Evolutionary conservation across 2,329 filamentous ascomycete genomes (phyloP).

Genomic region (Tolypocladium tundrense): DNA sequence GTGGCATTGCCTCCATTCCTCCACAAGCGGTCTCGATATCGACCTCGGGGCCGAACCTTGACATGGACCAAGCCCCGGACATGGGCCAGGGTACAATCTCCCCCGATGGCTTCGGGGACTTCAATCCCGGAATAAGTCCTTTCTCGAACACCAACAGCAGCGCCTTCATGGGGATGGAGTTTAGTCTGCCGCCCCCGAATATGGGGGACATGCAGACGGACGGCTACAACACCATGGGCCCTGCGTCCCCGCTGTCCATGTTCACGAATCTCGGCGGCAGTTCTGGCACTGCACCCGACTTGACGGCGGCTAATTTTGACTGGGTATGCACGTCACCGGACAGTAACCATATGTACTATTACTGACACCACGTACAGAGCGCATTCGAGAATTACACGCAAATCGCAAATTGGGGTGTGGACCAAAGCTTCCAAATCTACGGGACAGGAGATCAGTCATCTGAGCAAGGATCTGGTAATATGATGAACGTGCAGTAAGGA

Average conservation of each 20-base stretch:
- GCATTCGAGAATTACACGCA: slow-evolving; percentile 49
- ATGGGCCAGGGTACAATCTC: slow-evolving; percentile 14
- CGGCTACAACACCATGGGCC: slow-evolving; percentile 14
- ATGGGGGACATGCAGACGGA: slow-evolving; percentile 20
- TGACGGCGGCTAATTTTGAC: slow-evolving; percentile 42
- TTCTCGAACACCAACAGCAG: slow-evolving; percentile 27
- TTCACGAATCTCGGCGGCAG: slow-evolving; percentile 32
- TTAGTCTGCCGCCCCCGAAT: slow-evolving; percentile 22
- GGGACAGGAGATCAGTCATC: slow-evolving; percentile 16
- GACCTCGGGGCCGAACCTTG: slow-evolving; percentile 27
- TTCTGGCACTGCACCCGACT: slow-evolving; percentile 24
- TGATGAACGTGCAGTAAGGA: slow-evolving; percentile 10
- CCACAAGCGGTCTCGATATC: slow-evolving; percentile 12
- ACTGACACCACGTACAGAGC: slow-evolving; percentile 28
- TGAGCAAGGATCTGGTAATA: slow-evolving; percentile 11
- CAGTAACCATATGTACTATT: not conserved
- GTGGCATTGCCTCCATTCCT: slow-evolving; percentile 4
- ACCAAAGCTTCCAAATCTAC: slow-evolving; percentile 43
- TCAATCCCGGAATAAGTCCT: slow-evolving; percentile 15
- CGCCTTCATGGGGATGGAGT: slow-evolving; percentile 34
- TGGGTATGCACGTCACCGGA: slow-evolving; percentile 36
- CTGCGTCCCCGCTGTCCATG: slow-evolving; percentile 40
- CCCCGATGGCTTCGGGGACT: slow-evolving; percentile 13
- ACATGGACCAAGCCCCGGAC: slow-evolving; percentile 22
- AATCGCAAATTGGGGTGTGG: slow-evolving; percentile 38